Evolutionary conservation across 257 asterid species (phyloP).

Genomic region (Primulina eburnea): DNA sequence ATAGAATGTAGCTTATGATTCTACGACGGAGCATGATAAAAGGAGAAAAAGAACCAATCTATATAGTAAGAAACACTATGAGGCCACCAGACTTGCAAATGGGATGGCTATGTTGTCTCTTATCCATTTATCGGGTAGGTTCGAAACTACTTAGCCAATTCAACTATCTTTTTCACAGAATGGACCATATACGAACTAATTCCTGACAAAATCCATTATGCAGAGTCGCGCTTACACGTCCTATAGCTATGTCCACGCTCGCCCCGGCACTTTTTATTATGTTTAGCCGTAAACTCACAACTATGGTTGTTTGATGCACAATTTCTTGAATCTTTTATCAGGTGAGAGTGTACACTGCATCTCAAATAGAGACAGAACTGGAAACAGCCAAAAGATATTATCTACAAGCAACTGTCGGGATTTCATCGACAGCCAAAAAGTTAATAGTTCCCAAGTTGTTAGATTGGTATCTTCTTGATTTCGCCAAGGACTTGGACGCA

Average conservation of each 20-base stretch:
- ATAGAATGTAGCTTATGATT: neutral
- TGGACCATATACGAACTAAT: too few species aligned
- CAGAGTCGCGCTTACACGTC: too few species aligned
- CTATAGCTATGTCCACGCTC: too few species aligned
- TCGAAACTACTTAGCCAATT: too few species aligned
- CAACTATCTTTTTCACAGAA: too few species aligned
- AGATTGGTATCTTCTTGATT: slow-evolving; percentile 83
- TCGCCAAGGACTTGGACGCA: slow-evolving; percentile 71
- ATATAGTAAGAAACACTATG: neutral
- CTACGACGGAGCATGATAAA: neutral
- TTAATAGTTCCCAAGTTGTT: slow-evolving; percentile 65
- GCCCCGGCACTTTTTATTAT: too few species aligned
- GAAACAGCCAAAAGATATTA: slow-evolving; percentile 73
- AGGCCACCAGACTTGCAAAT: neutral
- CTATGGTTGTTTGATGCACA: neutral
- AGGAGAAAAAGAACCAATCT: neutral
- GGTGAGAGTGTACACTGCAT: slow-evolving; percentile 77
- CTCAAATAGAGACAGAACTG: slow-evolving; percentile 56
- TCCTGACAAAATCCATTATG: too few species aligned
- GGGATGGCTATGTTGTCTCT: neutral
- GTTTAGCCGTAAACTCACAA: neutral
- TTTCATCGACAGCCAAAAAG: slow-evolving; percentile 57
- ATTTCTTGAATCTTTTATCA: slow-evolving; percentile 19
- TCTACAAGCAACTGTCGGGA: slow-evolving; percentile 67
- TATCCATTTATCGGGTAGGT: neutral